phyloP scores from a whole-genome alignment of 495 filamentous ascomycete genomes.

The Mycothermus thermophilus region DNA sequence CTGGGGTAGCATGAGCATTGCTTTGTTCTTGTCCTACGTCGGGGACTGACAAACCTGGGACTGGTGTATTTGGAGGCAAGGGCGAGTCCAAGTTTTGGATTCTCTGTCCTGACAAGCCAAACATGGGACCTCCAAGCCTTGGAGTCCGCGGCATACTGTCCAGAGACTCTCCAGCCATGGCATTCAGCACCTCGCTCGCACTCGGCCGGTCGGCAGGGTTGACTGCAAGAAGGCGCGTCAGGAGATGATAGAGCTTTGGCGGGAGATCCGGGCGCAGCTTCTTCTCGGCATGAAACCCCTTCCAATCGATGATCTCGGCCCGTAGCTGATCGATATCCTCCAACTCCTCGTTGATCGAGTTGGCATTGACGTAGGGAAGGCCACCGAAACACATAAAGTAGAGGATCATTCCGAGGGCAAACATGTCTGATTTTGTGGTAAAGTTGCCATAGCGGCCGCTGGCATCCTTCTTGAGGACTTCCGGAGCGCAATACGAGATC shows the following conservation, averaged over 20 bases:
- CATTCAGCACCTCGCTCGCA: constrained; percentile 74
- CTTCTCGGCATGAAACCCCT: constrained; percentile 66
- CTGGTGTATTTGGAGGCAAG: constrained; percentile 29
- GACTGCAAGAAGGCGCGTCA: constrained; percentile 67
- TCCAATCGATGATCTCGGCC: constrained; percentile 75
- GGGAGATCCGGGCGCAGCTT: constrained; percentile 69
- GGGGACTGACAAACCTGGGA: constrained; percentile 22
- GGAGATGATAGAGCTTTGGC: constrained; percentile 67
- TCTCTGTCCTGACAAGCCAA: constrained; percentile 30
- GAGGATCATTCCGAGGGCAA: constrained; percentile 93
- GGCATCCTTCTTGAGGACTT: constrained; percentile 63
- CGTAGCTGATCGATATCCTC: constrained; percentile 86
- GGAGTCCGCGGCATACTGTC: constrained; percentile 21
- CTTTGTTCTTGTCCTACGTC: too few relatives aligned
- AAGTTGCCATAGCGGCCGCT: constrained; percentile 76
- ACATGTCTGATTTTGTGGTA: constrained; percentile 89
- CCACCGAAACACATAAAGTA: constrained; percentile 94
- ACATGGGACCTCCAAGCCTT: constrained; percentile 26
- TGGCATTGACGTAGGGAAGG: constrained; percentile 72
- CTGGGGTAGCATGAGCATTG: too few relatives aligned
- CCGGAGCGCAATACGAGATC: constrained; percentile 93
- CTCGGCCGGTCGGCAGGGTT: constrained; percentile 65
- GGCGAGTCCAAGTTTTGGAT: constrained; percentile 46
- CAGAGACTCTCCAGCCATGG: constrained; percentile 59
- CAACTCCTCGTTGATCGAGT: constrained; percentile 74